These are phyloP conservation scores for Ascochyta fabae DNA, from an alignment of 2,329 filamentous ascomycete species.

Conservation along the genomic window DNA sequence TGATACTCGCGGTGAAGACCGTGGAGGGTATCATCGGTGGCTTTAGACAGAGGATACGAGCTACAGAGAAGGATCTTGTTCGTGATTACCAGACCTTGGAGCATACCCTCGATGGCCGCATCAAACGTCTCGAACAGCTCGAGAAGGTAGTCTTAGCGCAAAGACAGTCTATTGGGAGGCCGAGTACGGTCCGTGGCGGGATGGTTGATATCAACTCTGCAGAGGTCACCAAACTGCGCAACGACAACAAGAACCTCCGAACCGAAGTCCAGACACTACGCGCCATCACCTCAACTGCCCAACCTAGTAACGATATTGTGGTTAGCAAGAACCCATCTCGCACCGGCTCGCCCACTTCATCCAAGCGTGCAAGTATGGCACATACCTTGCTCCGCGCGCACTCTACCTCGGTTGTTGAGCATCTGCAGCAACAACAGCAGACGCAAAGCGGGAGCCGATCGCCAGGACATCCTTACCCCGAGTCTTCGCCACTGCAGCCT, in stretches of 20 bases:
- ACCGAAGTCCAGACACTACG: constrained; percentile 71
- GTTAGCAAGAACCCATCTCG: constrained; percentile 37
- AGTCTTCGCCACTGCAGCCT: constrained; percentile 49
- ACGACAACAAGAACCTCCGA: constrained; percentile 66
- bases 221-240: constrained; percentile 65
- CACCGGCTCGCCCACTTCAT: constrained; percentile 37
- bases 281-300: constrained; percentile 45
- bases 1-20: constrained; percentile 83
- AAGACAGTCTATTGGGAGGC: constrained; percentile 47
- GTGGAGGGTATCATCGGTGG: constrained; percentile 80
- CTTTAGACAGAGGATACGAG: constrained; percentile 80
- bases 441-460: constrained; percentile 5
- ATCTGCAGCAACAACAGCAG: constrained; percentile 33
- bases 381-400: constrained; percentile 63
- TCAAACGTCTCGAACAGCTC: constrained; percentile 85
- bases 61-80: constrained; percentile 87
- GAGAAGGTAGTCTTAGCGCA: constrained; percentile 71
- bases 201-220: constrained; percentile 51
- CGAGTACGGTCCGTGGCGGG: constrained; percentile 49
- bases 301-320: constrained; percentile 29
- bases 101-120: constrained; percentile 76
- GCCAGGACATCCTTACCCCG: constrained; percentile 42
- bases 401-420: constrained; percentile 59
- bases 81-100: constrained; percentile 90
- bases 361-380: constrained; percentile 55